A percentile compares a stretch with the other conserved stretches of the same genome.
These are phyloP conservation scores for Fusarium sulawesiense DNA, from an alignment of 2,329 filamentous ascomycete genomes.

Conservation along the genomic window DNA sequence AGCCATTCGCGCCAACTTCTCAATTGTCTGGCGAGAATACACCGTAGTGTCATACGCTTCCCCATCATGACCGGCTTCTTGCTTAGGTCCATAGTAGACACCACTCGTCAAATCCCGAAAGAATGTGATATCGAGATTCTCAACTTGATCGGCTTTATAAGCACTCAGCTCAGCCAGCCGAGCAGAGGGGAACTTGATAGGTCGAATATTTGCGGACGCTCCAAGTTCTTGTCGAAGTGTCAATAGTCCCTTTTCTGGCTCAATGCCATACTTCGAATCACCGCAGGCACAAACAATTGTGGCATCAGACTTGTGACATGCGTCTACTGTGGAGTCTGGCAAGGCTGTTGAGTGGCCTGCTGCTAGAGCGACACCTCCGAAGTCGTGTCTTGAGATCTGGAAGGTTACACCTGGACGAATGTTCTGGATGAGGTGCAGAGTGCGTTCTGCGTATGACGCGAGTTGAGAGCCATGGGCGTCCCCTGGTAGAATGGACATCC, in stretches of 20 bases:
- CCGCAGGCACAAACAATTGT: slow-evolving; percentile 21
- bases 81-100: slow-evolving; percentile 79
- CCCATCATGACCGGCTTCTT: slow-evolving; percentile 61
- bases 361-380: slow-evolving; percentile 10
- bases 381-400: slow-evolving; percentile 10
- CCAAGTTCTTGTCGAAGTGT: slow-evolving; percentile 74
- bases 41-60: slow-evolving; percentile 63
- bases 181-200: slow-evolving; percentile 80
- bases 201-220: slow-evolving; percentile 71
- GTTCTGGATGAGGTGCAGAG: slow-evolving; percentile 11
- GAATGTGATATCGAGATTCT: slow-evolving; percentile 79
- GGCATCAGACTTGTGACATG: slow-evolving; percentile 20
- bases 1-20: slow-evolving; percentile 73
- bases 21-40: slow-evolving; percentile 76
- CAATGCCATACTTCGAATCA: background rate
- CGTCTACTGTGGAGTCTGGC: slow-evolving; percentile 17
- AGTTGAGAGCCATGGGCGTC: slow-evolving; percentile 19
- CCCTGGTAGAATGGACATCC: slow-evolving; percentile 19
- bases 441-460: slow-evolving; percentile 8
- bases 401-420: slow-evolving; percentile 15
- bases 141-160: slow-evolving; percentile 74
- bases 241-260: slow-evolving; percentile 75
- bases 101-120: slow-evolving; percentile 80
- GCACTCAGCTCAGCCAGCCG: slow-evolving; percentile 75
- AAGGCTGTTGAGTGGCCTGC: background rate